phyloP scores from a whole-genome alignment of 345 rosid genomes.

The Brassica nigra region DNA sequence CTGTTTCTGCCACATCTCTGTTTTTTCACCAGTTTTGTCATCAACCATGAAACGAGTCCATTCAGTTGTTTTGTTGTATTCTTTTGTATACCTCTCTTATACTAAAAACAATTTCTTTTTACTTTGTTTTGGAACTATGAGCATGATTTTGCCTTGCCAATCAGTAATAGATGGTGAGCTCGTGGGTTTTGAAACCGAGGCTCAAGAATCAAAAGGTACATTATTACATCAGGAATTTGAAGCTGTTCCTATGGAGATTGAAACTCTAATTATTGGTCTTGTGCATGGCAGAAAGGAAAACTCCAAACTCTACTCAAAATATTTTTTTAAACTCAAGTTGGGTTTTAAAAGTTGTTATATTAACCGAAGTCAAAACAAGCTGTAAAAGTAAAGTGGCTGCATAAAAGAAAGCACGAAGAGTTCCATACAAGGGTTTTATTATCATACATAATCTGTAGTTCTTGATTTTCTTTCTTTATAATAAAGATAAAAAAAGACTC shows the following conservation, averaged over 20 bases:
- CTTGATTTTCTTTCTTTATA: not conserved
- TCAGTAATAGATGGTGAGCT: conserved; percentile 8
- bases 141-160: not conserved
- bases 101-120: no score
- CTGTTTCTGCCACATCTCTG: not conserved
- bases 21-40: not conserved
- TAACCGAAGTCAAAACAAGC: not conserved
- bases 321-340: not conserved
- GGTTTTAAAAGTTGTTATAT: not conserved
- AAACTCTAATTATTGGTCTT: conserved; percentile 15
- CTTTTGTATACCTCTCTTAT: not conserved
- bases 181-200: conserved; percentile 34
- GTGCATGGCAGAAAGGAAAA: conserved; percentile 1
- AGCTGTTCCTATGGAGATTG: conserved; percentile 3
- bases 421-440: not conserved
- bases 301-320: not conserved
- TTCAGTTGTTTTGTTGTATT: not conserved
- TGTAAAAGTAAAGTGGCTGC: no score
- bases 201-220: conserved; percentile 19
- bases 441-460: not conserved
- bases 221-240: conserved; percentile 6
- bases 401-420: not conserved
- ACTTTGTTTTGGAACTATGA: not conserved
- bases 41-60: not conserved
- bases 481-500: not conserved